Percentiles rank a stretch among this genome's conserved stretches.
Evolutionary conservation across 2,329 filamentous ascomycete species (phyloP).

Genomic region (Pseudonectria foliicola): DNA sequence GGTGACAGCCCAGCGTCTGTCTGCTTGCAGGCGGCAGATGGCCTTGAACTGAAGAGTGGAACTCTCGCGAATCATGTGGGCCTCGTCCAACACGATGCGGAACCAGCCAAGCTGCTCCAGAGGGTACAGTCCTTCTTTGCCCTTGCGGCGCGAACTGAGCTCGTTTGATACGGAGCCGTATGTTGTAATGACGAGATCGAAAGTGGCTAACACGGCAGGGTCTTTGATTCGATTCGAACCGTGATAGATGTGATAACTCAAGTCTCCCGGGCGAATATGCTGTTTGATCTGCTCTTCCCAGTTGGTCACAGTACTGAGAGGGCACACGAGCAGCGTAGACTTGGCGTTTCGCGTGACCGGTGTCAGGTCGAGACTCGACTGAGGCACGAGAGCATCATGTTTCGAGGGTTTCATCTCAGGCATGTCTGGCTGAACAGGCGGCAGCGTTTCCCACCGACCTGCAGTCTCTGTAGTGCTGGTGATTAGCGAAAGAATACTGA

Average conservation of each 20-base stretch:
- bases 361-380: conserved; percentile 41
- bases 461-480: conserved; percentile 58
- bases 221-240: conserved; percentile 69
- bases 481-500: conserved; percentile 78
- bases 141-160: conserved; percentile 54
- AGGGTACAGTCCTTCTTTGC: conserved; percentile 54
- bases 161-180: conserved; percentile 86
- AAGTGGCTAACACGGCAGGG: conserved; percentile 58
- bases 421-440: conserved; percentile 43
- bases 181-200: conserved; percentile 84
- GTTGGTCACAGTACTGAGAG: conserved; percentile 84
- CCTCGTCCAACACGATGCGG: conserved; percentile 88
- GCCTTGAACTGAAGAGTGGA: conserved; percentile 76
- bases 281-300: conserved; percentile 90
- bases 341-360: conserved; percentile 60
- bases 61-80: conserved; percentile 87
- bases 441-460: conserved; percentile 48
- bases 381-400: conserved; percentile 24
- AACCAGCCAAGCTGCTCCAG: conserved; percentile 83
- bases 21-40: conserved; percentile 70
- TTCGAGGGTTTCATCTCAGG: conserved; percentile 32
- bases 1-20: conserved; percentile 92
- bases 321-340: conserved; percentile 80
- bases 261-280: conserved; percentile 58
- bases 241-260: conserved; percentile 81